These are phyloP conservation scores for Kurtzmaniella quercitrusa DNA, from an alignment of 1,139 yeast genomes.

Conservation along the genomic window DNA sequence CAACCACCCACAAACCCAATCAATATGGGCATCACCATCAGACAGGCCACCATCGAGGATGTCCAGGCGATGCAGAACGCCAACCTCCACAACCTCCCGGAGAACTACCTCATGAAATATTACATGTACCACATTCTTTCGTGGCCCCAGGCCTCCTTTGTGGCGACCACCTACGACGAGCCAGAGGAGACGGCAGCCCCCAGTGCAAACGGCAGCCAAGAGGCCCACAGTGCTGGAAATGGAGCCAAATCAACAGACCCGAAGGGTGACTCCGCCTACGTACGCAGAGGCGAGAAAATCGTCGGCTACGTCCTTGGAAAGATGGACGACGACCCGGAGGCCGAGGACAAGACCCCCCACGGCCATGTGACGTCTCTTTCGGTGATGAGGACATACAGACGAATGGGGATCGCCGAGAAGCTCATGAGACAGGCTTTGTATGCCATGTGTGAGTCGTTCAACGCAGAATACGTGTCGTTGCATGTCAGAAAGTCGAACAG, in stretches of 20 bases:
- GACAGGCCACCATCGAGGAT: constrained; percentile 84
- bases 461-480: constrained; percentile 79
- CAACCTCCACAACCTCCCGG: constrained; percentile 88
- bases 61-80: constrained; percentile 96
- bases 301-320: constrained; percentile 95
- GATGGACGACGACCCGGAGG: constrained; percentile 91
- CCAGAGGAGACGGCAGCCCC: constrained; percentile 26
- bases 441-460: constrained; percentile 77
- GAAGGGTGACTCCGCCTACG: constrained; percentile 54
- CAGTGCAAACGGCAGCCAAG: no score
- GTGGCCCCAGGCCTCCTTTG: constrained; percentile 98
- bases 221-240: not conserved
- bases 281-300: constrained; percentile 65
- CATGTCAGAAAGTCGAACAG: constrained; percentile 93
- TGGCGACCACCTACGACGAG: constrained; percentile 71
- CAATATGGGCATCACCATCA: constrained; percentile 75
- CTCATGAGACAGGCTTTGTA: constrained; percentile 82
- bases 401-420: constrained; percentile 93
- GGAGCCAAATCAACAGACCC: constrained; percentile 23
- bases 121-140: constrained; percentile 90
- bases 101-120: constrained; percentile 87
- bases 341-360: constrained; percentile 69
- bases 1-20: not conserved
- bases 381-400: constrained; percentile 91
- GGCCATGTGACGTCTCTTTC: constrained; percentile 94